phyloP scores from a whole-genome alignment of 805 yeast genomes.

The Cyberlindnera mrakii region DNA sequence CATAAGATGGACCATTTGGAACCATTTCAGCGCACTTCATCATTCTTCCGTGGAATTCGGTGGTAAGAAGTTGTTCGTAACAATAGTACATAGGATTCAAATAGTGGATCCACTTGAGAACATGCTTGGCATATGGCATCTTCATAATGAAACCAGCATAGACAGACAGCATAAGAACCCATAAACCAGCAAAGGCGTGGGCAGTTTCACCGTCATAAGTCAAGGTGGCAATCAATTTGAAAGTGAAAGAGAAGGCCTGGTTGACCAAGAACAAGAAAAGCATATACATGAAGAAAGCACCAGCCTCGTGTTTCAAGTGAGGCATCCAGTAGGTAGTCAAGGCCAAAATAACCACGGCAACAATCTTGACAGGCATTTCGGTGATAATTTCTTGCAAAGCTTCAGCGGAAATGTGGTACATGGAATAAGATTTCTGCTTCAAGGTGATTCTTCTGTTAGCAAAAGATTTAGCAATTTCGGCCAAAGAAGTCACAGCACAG shows the following conservation, averaged over 20 bases:
- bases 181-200: constrained; percentile 33
- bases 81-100: constrained; percentile 52
- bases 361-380: constrained; percentile 47
- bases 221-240: constrained; percentile 44
- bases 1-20: constrained; percentile 33
- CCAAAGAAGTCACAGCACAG: constrained; percentile 54
- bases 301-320: constrained; percentile 45
- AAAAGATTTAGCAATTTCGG: constrained; percentile 39
- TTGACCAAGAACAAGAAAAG: constrained; percentile 36
- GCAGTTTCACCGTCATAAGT: constrained; percentile 55
- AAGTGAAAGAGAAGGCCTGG: constrained; percentile 56
- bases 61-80: constrained; percentile 52
- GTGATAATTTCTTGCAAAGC: constrained; percentile 58
- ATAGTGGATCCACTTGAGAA: constrained; percentile 64
- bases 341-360: constrained; percentile 40
- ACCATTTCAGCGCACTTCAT: constrained; percentile 42
- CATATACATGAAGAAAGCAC: constrained; percentile 48
- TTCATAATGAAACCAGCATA: constrained; percentile 52
- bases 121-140: constrained; percentile 48
- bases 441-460: constrained; percentile 46
- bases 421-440: constrained; percentile 51
- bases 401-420: constrained; percentile 59
- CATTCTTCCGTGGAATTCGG: constrained; percentile 44
- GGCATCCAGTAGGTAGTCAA: constrained; percentile 48
- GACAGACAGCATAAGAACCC: constrained; percentile 41